phyloP scores from a whole-genome alignment of 2,329 filamentous ascomycete genomes.

The Ilyonectria robusta region DNA sequence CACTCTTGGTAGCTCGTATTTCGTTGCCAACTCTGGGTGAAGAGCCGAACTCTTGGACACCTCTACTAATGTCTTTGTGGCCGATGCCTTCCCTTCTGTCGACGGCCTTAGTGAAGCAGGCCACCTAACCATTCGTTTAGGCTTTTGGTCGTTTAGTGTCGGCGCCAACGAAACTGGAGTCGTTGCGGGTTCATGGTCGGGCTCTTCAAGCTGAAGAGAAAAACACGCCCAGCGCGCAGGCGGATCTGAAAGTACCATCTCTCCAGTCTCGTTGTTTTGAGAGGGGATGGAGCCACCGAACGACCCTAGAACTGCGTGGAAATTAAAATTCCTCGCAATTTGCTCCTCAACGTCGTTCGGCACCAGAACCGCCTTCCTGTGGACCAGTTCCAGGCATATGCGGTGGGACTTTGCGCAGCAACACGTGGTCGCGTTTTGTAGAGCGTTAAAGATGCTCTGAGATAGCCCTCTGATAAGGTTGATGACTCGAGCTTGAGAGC shows the following conservation, averaged over 20 bases:
- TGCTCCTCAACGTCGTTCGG: conserved; percentile 14
- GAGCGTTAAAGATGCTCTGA: conserved; percentile 8
- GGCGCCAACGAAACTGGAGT: too few species aligned
- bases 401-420: background rate
- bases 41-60: background rate
- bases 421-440: background rate
- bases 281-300: too few species aligned
- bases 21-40: background rate
- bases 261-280: background rate
- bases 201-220: too few species aligned
- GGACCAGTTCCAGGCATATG: conserved; percentile 10
- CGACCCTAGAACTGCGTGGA: conserved; percentile 5
- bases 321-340: conserved; percentile 5
- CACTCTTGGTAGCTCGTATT: background rate
- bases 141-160: too few species aligned
- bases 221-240: too few species aligned
- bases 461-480: conserved; percentile 3
- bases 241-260: too few species aligned
- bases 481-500: conserved; percentile 10
- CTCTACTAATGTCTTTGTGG: background rate
- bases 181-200: too few species aligned
- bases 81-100: background rate
- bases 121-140: too few species aligned
- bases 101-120: too few species aligned
- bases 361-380: conserved; percentile 9